phyloP scores from a whole-genome alignment of 2,329 filamentous ascomycete genomes.

The Fusarium foetens region DNA sequence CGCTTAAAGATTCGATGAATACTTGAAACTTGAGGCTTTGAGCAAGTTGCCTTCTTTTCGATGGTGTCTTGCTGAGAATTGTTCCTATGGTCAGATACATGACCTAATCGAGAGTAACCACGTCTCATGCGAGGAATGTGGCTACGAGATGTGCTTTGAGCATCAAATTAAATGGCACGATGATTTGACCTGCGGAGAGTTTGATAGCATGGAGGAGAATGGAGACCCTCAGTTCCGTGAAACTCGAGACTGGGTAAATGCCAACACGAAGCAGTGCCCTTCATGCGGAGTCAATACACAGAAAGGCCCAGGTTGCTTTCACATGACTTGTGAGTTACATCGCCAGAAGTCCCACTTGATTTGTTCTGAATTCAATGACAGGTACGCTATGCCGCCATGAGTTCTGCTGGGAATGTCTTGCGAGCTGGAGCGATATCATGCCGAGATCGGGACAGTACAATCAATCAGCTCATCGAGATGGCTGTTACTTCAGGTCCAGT shows the following conservation, averaged over 20 bases:
- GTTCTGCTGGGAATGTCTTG: conserved; percentile 2
- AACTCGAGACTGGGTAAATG: background rate
- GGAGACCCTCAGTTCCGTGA: background rate
- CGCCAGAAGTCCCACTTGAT: fast-evolving
- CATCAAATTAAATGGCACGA: background rate
- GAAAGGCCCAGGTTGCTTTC: background rate
- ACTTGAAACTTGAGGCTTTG: background rate
- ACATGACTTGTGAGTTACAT: background rate
- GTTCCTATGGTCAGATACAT: background rate
- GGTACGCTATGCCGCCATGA: background rate
- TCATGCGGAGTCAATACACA: background rate
- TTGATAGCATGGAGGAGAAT: background rate
- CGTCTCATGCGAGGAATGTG: background rate
- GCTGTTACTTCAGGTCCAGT: background rate
- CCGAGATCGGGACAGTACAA: background rate
- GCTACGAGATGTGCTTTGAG: background rate
- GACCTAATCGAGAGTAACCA: background rate
- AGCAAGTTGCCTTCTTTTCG: background rate
- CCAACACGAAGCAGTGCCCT: background rate
- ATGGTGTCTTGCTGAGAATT: background rate
- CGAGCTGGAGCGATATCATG: background rate
- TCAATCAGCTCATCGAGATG: background rate
- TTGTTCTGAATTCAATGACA: background rate
- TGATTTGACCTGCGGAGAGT: background rate
- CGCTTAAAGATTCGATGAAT: background rate